Conservation (phyloP, 805 yeast genomes). For the Candida pseudofarinosa region DNA sequence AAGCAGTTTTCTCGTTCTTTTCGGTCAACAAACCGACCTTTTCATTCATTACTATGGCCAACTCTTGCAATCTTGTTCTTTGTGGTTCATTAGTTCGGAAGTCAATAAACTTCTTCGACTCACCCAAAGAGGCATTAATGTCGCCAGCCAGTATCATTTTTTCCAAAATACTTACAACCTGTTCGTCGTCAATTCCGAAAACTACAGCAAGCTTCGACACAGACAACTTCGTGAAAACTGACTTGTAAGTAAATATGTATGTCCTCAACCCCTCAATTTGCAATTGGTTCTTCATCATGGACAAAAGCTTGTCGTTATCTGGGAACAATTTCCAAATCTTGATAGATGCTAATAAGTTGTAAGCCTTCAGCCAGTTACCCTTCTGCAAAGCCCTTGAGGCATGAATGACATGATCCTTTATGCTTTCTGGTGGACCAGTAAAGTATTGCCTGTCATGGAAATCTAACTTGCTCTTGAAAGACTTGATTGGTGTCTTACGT, state of each 20-base stretch:
- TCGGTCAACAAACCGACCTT: constrained; percentile 74
- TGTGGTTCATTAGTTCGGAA: constrained; percentile 71
- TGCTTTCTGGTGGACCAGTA: constrained; percentile 97
- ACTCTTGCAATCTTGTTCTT: constrained; percentile 78
- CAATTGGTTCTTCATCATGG: constrained; percentile 71
- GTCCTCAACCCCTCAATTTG: constrained; percentile 91
- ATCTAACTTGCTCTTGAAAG: constrained; percentile 87
- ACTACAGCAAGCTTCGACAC: constrained; percentile 57
- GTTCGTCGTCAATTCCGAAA: constrained; percentile 58
- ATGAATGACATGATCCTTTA: constrained; percentile 87
- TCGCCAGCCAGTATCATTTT: constrained; percentile 78
- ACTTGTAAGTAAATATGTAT: constrained; percentile 81
- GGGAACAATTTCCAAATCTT: constrained; percentile 84
- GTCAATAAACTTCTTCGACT: constrained; percentile 55
- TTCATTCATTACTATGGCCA: constrained; percentile 80
- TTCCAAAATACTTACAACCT: constrained; percentile 60
- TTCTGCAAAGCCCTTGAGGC: constrained; percentile 84
- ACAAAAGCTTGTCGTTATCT: constrained; percentile 60
- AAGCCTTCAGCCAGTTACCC: constrained; percentile 85
- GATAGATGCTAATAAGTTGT: constrained; percentile 66
- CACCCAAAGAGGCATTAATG: constrained; percentile 70
- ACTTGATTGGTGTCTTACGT: constrained; percentile 59
- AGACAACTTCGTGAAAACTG: constrained; percentile 71
- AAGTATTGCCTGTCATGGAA: constrained; percentile 91
- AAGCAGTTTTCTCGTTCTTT: constrained; percentile 78